phyloP scores from a whole-genome alignment of 306 rosid genomes.

The Cajanus cajan region DNA sequence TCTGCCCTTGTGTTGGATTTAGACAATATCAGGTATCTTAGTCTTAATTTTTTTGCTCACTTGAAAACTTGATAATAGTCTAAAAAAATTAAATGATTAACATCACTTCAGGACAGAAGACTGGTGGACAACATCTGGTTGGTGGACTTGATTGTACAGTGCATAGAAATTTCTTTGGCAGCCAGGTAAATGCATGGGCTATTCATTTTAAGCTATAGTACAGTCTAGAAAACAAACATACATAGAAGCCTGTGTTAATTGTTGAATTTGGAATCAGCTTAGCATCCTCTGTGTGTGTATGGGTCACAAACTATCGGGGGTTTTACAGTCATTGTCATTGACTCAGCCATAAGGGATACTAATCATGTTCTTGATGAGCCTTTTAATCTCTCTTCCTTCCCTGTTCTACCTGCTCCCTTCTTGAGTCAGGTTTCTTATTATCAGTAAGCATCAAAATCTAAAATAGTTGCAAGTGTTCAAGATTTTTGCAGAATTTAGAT shows the following conservation, averaged over 20 bases:
- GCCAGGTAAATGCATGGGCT: slow-evolving; percentile 64
- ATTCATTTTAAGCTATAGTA: background rate
- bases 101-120: slow-evolving; percentile 80
- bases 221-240: background rate
- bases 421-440: slow-evolving; percentile 11
- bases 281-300: no score
- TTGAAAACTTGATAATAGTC: background rate
- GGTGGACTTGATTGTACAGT: slow-evolving; percentile 98
- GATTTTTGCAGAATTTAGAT: background rate
- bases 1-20: background rate
- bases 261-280: no score
- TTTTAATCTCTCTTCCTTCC: background rate
- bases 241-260: background rate
- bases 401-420: background rate
- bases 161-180: slow-evolving; percentile 92
- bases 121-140: slow-evolving; percentile 81
- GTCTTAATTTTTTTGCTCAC: background rate
- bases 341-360: background rate
- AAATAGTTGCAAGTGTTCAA: background rate
- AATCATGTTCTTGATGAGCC: background rate
- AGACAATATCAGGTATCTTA: background rate
- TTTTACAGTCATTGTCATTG: background rate
- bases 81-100: slow-evolving; percentile 14
- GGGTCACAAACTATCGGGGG: background rate
- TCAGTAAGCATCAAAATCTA: background rate